Base-by-base conservation (phyloP, 2,329 filamentous ascomycete genomes). In the Furcasterigmium furcatum region DNA sequence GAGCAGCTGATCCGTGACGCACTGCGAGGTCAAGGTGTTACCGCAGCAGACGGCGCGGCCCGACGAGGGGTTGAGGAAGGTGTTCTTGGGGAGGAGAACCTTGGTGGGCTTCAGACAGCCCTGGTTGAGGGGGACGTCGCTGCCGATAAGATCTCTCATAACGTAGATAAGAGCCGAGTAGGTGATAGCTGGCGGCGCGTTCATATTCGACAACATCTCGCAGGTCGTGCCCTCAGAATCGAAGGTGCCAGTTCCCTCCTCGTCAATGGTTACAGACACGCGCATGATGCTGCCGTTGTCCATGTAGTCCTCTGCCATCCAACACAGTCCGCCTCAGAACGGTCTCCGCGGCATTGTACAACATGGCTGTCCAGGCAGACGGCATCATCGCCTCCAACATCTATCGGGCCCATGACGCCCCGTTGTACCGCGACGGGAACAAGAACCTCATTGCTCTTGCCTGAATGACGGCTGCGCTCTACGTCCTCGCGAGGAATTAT, bases 111-210 rank as follows among this genome's bases (percentile, higher is more conserved):
- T 80, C 3, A 94, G 72, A 53, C 88, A 94, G 52, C 89, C 89
- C 66, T 94, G 88, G 67, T 94, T 95, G 5, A 94, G 76, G 0
- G 89, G 89, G 13, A 95, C 91, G 53, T 92, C 87, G 54, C 88
- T 80, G 30, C 79, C 82, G 56, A 95, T 90, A 47, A 95, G 74
- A 57, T 84, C 88, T 32, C 88, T 82, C 14, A 95, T 50, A 9
- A 43, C 52, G 48, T 62, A 66, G 36, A 60, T 59, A 10, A 58
- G 40, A 10, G 57, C 56, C n/a, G 56, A 59, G 42, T 60, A 55
- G 5, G 54, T 59, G n/a, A 60, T 57, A 12, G 57, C 54, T 10
- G 50, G 53, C 1, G 57, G 57, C 9, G 54, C 54, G 38, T 60
- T 58, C 49, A 60, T 56, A 35, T 58, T 57, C 8, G 51, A 52